Base-by-base conservation (phyloP, 2,329 filamentous ascomycete species). In the Juglanconis oblonga region DNA sequence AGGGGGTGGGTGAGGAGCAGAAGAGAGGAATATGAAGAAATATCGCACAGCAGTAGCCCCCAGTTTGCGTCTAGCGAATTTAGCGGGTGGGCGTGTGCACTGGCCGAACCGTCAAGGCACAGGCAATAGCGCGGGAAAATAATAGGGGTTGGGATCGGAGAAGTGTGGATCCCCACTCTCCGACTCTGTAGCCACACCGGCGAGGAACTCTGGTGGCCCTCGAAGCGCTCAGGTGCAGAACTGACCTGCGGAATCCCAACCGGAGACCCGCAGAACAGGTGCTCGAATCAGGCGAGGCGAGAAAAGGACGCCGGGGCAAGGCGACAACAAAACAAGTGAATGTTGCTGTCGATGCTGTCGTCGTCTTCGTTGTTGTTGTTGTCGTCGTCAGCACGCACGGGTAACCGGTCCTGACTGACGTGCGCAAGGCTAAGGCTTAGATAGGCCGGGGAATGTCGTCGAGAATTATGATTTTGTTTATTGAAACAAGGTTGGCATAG, bases 401-500 rank as follows among this genome's bases (percentile, higher is more conserved):
- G n/a, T n/a, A n/a, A n/a, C n/a, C n/a, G n/a, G n/a, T n/a, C n/a
- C n/a, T n/a, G n/a, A n/a, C n/a, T n/a, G n/a, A n/a, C n/a, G n/a
- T n/a, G n/a, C n/a, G n/a, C n/a, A n/a, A n/a, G n/a, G n/a, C n/a
- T n/a, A n/a, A 51, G 33, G 47, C 52, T 54, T n/a, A n/a, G n/a
- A 55, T 51, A 42, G 51, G n/a, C 32, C 42, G 40, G 55, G 17
- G 56, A 55, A 3, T 47, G 62, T 54, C 62, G 61, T 57, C 52
- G 61, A 68, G 66, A 31, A 78, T 76, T 75, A 76, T 54, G 73
- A 74, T 67, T 71, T 69, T n/a, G 72, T 73, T 67, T 73, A 74
- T 72, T 68, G 73, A 75, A 78, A 78, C 74, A 71, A 74, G 68
- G 67, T 60, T 58, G 53, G 51, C 59, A 63, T 62, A 59, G 52